phyloP scores from a whole-genome alignment of 495 filamentous ascomycete genomes.

The Cryomyces antarcticus region DNA sequence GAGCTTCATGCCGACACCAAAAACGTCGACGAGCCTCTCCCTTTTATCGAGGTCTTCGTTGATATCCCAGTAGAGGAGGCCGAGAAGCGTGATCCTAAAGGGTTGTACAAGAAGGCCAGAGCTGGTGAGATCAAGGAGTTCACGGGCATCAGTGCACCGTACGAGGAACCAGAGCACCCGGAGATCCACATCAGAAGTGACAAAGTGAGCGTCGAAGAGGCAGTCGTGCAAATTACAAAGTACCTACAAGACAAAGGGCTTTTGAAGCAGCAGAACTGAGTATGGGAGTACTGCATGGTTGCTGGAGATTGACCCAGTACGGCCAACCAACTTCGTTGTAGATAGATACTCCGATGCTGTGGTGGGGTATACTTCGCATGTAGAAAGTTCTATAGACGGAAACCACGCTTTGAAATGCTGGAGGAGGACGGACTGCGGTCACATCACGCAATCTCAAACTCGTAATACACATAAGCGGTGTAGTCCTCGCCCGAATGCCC shows the following conservation, averaged over 20 bases:
- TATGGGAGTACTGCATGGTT: no score
- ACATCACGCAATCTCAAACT: slow-evolving; percentile 48
- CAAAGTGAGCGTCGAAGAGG: slow-evolving; percentile 62
- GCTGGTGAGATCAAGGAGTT: slow-evolving; percentile 91
- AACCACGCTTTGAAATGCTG: no score
- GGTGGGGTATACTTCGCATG: no score
- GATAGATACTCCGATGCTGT: no score
- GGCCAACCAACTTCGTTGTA: no score
- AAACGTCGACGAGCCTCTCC: slow-evolving; percentile 35
- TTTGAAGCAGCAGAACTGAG: slow-evolving; percentile 27
- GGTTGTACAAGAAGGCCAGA: slow-evolving; percentile 88
- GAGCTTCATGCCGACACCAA: slow-evolving; percentile 48
- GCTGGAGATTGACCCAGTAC: no score
- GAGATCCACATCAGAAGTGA: slow-evolving; percentile 72
- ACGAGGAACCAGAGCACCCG: slow-evolving; percentile 70
- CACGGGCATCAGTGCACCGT: slow-evolving; percentile 82
- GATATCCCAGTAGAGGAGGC: slow-evolving; percentile 76
- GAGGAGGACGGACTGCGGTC: neutral
- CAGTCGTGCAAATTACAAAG: slow-evolving; percentile 59
- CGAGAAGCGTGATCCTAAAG: slow-evolving; percentile 93
- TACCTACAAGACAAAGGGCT: slow-evolving; percentile 51
- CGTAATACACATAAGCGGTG: slow-evolving; percentile 91
- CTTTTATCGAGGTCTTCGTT: slow-evolving; percentile 85
- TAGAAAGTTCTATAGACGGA: no score
- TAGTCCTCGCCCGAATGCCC: slow-evolving; percentile 51